Percentiles rank a stretch among this genome's conserved stretches.
Conservation (phyloP, 2,329 filamentous ascomycete genomes). For the Peltaster fructicola region DNA sequence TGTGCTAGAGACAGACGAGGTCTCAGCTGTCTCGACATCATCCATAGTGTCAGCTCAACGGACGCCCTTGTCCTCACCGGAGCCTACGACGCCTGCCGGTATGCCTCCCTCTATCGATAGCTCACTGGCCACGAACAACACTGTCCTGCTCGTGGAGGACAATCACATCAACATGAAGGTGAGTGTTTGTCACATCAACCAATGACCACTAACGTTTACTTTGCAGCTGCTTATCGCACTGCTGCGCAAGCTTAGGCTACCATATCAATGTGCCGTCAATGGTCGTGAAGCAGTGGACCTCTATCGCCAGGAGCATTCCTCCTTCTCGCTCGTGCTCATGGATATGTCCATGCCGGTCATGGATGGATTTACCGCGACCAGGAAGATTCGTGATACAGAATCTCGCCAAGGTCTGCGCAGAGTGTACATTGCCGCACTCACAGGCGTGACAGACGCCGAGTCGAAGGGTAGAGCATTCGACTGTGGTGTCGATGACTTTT, state of each 20-base stretch:
- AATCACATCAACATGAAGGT: constrained; percentile 17
- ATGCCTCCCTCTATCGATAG: too few species aligned
- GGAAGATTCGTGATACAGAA: constrained; percentile 15
- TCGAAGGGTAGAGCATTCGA: constrained; percentile 11
- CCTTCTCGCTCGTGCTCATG: constrained; percentile 7
- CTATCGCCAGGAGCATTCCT: constrained; percentile 3
- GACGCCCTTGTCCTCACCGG: too few species aligned
- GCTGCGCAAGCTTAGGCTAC: constrained; percentile 8
- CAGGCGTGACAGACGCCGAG: constrained; percentile 16
- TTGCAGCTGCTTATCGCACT: constrained; percentile 10
- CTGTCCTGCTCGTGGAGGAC: constrained; percentile 17
- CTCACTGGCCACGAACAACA: too few species aligned
- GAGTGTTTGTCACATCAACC: constrained; percentile 1
- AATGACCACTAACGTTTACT: too few species aligned
- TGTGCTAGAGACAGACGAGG: constrained; percentile 1
- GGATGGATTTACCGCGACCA: constrained; percentile 16
- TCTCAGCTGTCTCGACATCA: not conserved
- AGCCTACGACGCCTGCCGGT: too few species aligned
- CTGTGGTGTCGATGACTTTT: constrained; percentile 15
- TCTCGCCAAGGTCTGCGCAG: constrained; percentile 5
- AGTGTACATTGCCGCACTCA: constrained; percentile 14
- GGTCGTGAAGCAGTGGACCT: constrained; percentile 7
- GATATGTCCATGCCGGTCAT: constrained; percentile 24
- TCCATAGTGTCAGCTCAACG: constrained; percentile 1
- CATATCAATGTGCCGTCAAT: constrained; percentile 7